Evolutionary conservation across 176 grass and related monocot species (phyloP).

Genomic region (Urochloa ruziziensis): DNA sequence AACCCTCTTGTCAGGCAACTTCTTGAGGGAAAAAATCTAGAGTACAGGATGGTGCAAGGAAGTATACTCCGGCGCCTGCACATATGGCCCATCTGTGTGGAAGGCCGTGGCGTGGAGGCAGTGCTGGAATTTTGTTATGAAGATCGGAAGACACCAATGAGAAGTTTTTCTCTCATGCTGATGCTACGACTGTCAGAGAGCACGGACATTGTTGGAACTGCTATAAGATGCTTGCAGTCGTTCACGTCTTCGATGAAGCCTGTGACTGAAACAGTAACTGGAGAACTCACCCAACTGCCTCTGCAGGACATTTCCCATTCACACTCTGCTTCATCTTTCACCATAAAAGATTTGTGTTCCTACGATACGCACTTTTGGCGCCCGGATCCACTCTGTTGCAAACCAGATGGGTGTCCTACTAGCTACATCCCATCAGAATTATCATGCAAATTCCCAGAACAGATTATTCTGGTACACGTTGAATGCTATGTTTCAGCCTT

Average conservation of each 20-base stretch:
- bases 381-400: neutral
- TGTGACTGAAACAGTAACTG: neutral
- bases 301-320: neutral
- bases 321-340: neutral
- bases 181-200: conserved; percentile 22
- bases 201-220: neutral
- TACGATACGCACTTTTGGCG: neutral
- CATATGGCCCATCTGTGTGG: neutral
- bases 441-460: neutral
- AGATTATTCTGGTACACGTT: neutral
- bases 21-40: conserved; percentile 6
- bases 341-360: neutral
- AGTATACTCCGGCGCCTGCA: neutral
- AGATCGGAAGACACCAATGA: neutral
- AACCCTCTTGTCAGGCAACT: conserved; percentile 3
- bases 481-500: neutral
- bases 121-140: neutral
- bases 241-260: neutral
- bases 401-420: neutral
- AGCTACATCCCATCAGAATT: neutral
- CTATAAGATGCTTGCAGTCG: neutral
- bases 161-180: neutral
- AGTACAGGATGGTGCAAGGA: neutral
- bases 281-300: neutral
- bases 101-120: neutral